Percentiles rank a stretch among this genome's conserved stretches.
phyloP scores from a whole-genome alignment of 768 basidiomycete genomes.

The Piloderma croceum region DNA sequence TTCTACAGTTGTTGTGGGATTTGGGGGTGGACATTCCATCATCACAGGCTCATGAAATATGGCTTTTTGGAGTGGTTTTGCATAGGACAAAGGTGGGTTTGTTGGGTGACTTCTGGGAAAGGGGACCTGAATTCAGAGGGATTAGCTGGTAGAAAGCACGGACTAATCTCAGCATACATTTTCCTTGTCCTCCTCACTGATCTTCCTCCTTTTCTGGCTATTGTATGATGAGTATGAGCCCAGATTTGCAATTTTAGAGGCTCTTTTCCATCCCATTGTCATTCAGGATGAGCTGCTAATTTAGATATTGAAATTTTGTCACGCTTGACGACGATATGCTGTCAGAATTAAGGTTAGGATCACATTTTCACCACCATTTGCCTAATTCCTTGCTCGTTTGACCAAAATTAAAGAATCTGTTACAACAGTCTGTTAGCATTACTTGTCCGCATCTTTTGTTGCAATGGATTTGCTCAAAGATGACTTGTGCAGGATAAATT shows the following conservation, averaged over 20 bases:
- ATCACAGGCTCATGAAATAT: too few species aligned
- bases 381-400: too few species aligned
- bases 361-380: neutral
- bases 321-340: neutral
- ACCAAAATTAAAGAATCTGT: too few species aligned
- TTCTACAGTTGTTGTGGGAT: neutral
- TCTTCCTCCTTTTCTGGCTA: neutral
- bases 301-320: neutral
- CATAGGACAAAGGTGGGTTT: neutral
- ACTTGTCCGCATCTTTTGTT: neutral
- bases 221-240: neutral
- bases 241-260: neutral
- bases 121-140: neutral
- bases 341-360: neutral
- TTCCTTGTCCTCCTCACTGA: neutral
- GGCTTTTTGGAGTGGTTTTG: neutral
- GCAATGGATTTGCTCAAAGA: neutral
- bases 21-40: too few species aligned
- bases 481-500: neutral
- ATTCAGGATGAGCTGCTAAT: neutral
- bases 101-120: neutral
- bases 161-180: neutral
- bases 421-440: neutral
- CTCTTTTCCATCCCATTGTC: neutral
- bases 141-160: neutral